Evolutionary conservation across 164 flowering plant genomes (phyloP), one percentile per base, ranked within the genome.

Genomic region (Vitis riparia): DNA sequence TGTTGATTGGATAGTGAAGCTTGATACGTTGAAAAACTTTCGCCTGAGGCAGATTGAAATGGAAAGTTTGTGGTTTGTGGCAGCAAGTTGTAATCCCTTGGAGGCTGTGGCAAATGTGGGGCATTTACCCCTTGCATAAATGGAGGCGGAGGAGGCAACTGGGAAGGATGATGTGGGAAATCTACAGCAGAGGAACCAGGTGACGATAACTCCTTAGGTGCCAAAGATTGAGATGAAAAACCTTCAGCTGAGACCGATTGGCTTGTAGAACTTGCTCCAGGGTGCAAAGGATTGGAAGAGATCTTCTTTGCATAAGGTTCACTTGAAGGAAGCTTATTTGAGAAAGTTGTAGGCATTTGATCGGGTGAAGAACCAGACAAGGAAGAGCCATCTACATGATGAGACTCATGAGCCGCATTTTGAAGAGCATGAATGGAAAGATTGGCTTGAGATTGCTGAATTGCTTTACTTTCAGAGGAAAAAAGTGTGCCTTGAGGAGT

Each of bases 1-100:
- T 74, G 80, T 44, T 76, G 86, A 65, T 76, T 71, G 44, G 76
- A 69, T 44, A 77, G 56, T 57, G 81, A 68, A 77, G 66, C 77
- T 70, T 62, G 83, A 72, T 76, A 73, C 27, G 84, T 27, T 56
- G 80, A 75, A 68, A 66, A 71, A 57, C 61, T 74, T 47, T 65
- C 83, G 61, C 44, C 65, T 37, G 75, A 69, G 16, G 70, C 55
- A 44, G 76, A 63, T 47, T 73, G 83, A 71, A 68, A 63, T 29
- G 73, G 76, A 57, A 75, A 68, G 50, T 65, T 53, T 55, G 75
- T 52, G 72, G 50, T 47, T 37, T 78, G 67, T 52, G 71, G 78
- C 61, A 68, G 69, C 48, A 72, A 48, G 50, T 67, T 73, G 58
- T 62, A 55, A 67, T 77, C 79, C 14, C 61, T 71, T 8, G 69